phyloP scores from a whole-genome alignment of 768 basidiomycete species.

The Podaxis sp. region DNA sequence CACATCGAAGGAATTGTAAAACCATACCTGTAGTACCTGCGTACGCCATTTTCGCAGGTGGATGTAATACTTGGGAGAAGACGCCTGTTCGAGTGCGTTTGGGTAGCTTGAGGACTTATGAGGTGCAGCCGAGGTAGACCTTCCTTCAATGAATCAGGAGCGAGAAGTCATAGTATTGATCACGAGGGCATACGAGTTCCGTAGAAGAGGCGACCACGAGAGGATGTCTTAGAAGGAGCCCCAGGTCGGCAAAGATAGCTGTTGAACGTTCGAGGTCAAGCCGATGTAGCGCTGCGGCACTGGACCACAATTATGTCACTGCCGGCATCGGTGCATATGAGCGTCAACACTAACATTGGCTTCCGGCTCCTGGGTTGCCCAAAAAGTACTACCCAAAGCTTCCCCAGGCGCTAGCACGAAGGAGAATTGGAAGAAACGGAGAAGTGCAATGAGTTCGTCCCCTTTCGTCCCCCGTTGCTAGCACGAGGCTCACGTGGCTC shows the following conservation, averaged over 20 bases:
- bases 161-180: neutral
- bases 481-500: neutral
- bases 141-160: neutral
- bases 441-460: neutral
- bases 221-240: neutral
- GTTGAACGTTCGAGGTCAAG: neutral
- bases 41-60: neutral
- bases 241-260: neutral
- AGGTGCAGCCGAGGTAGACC: neutral
- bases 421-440: neutral
- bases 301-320: neutral
- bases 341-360: neutral
- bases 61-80: neutral
- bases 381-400: neutral
- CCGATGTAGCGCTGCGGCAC: neutral
- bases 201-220: neutral
- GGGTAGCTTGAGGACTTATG: neutral
- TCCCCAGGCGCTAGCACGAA: neutral
- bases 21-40: neutral
- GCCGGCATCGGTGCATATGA: neutral
- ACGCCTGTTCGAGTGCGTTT: neutral
- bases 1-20: neutral
- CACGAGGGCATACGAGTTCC: neutral
- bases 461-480: neutral
- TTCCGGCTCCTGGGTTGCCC: neutral